phyloP scores from a whole-genome alignment of 345 rosid genomes.

The Populus alba region DNA sequence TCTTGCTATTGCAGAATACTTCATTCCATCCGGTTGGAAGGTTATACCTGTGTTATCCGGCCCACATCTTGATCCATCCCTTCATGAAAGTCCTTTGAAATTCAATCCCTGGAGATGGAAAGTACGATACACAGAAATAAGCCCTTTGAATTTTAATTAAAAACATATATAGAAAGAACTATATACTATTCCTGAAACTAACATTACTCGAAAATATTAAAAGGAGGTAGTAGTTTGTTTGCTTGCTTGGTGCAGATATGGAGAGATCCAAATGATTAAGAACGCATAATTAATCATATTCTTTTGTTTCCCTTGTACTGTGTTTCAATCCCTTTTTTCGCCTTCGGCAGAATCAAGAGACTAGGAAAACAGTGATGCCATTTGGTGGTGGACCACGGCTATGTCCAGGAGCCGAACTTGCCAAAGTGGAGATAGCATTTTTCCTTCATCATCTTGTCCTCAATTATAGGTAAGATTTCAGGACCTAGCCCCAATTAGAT shows the following conservation, averaged over 20 bases:
- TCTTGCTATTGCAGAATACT: constrained; percentile 34
- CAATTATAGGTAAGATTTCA: constrained; percentile 50
- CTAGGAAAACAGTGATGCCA: constrained; percentile 56
- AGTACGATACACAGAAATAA: constrained; percentile 31
- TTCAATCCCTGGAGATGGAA: constrained; percentile 90
- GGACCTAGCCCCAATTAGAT: background rate
- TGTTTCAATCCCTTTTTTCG: background rate
- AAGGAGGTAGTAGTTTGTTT: no score
- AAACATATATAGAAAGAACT: no score
- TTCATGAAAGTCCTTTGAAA: constrained; percentile 63
- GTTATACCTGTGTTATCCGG: constrained; percentile 67
- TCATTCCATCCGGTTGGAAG: constrained; percentile 79
- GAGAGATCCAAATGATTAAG: no score
- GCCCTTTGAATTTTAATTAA: no score
- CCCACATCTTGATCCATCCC: constrained; percentile 57
- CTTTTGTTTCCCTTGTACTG: background rate
- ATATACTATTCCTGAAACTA: no score
- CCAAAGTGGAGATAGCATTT: constrained; percentile 61
- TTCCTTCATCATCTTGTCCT: constrained; percentile 93
- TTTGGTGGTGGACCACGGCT: constrained; percentile 85
- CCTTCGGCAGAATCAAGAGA: constrained; percentile 48
- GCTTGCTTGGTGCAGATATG: no score
- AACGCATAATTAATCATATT: no score
- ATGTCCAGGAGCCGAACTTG: constrained; percentile 88
- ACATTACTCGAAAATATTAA: no score